Percentiles rank a stretch among this genome's conserved stretches.
Conservation (phyloP, 768 basidiomycete species). For the Pleurotus sapidus region DNA sequence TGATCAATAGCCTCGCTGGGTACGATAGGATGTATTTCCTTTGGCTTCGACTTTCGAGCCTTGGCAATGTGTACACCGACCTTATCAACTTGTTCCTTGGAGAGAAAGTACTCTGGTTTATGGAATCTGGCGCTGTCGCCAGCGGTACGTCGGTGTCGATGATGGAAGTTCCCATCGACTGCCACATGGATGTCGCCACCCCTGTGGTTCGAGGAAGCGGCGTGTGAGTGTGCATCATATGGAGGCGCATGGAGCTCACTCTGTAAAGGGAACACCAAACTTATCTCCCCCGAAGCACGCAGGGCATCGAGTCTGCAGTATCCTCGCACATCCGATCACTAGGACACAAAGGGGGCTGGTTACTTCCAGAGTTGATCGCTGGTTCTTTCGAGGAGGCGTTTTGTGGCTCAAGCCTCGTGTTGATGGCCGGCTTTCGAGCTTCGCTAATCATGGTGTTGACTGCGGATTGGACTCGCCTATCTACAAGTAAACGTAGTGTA, state of each 20-base stretch:
- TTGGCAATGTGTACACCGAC: constrained; percentile 15
- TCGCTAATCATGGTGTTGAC: not conserved
- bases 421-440: too few relatives aligned
- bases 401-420: not conserved
- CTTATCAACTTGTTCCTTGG: constrained; percentile 16
- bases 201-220: not conserved
- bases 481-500: constrained; percentile 13
- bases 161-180: constrained; percentile 29
- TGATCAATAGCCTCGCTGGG: constrained; percentile 21
- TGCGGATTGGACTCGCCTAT: constrained; percentile 10
- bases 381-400: too few relatives aligned
- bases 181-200: constrained; percentile 4
- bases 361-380: not conserved
- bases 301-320: not conserved
- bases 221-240: not conserved
- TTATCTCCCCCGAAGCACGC: constrained; percentile 2
- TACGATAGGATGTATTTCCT: not conserved
- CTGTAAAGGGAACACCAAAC: constrained; percentile 2
- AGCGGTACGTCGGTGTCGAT: constrained; percentile 15
- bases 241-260: not conserved
- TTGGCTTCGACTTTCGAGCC: constrained; percentile 9
- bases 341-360: too few relatives aligned
- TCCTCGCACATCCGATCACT: not conserved
- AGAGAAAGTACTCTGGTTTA: constrained; percentile 17
- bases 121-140: constrained; percentile 21